Evolutionary conservation across 163 green algal species (phyloP).

Genomic region (Scenedesmus sp.): DNA sequence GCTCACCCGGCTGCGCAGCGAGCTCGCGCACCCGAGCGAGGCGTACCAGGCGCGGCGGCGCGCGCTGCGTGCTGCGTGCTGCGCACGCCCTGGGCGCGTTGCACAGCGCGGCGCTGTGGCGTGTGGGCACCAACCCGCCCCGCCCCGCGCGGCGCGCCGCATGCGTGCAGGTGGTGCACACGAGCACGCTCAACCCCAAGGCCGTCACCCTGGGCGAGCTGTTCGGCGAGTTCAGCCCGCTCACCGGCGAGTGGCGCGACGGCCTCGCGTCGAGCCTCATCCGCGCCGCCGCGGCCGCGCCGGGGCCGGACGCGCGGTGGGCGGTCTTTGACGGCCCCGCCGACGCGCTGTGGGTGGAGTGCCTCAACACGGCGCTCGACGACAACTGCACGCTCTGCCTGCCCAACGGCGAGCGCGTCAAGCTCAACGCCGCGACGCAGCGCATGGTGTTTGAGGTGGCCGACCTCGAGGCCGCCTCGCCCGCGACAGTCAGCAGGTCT

Average conservation of each 20-base stretch:
- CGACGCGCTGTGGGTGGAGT: slow-evolving; percentile 93
- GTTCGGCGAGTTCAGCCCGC: slow-evolving; percentile 85
- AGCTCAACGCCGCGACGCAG: slow-evolving; percentile 86
- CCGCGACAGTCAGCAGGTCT: slow-evolving; percentile 83
- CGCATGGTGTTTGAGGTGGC: slow-evolving; percentile 92
- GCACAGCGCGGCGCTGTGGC: no score
- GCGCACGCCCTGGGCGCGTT: no score
- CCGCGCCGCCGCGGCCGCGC: slow-evolving; percentile 71
- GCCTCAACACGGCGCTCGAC: slow-evolving; percentile 87
- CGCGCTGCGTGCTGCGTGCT: background rate
- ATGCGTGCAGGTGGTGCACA: slow-evolving; percentile 71
- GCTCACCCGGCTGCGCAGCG: slow-evolving; percentile 66
- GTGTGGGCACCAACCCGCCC: no score
- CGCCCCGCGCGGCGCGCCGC: no score
- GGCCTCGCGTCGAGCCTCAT: slow-evolving; percentile 81
- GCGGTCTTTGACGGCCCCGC: slow-evolving; percentile 90
- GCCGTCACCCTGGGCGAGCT: slow-evolving; percentile 89
- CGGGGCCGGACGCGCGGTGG: slow-evolving; percentile 75
- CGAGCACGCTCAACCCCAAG: slow-evolving; percentile 87
- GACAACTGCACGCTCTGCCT: slow-evolving; percentile 92
- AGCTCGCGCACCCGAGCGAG: slow-evolving; percentile 57
- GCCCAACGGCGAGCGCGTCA: slow-evolving; percentile 91
- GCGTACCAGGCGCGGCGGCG: slow-evolving; percentile 60
- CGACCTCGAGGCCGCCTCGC: slow-evolving; percentile 84
- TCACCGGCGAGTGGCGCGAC: slow-evolving; percentile 87